A percentile compares a stretch with the other conserved stretches of the same genome.
These are phyloP conservation scores for Aspergillus funiculosus DNA, from an alignment of 495 filamentous ascomycete species.

Conservation along the genomic window DNA sequence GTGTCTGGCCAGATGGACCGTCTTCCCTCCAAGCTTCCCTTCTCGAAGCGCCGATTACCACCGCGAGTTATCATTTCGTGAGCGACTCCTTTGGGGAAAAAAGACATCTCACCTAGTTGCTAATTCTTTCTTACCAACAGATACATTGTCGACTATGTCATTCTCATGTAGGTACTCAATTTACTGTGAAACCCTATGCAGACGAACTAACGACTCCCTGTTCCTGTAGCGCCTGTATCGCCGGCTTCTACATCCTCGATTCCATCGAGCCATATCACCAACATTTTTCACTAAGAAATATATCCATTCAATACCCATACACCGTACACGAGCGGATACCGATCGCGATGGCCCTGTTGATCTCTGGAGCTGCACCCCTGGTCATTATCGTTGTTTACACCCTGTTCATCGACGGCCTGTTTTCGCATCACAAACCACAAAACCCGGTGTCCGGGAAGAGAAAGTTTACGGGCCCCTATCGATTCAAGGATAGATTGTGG, in stretches of 20 bases:
- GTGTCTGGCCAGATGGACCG: constrained; percentile 25
- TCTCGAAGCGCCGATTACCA: constrained; percentile 47
- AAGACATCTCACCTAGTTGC: neutral
- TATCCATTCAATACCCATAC: constrained; percentile 65
- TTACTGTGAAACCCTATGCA: constrained; percentile 17
- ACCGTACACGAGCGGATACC: constrained; percentile 68
- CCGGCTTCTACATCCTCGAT: constrained; percentile 51
- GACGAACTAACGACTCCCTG: constrained; percentile 38
- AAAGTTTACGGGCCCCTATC: constrained; percentile 60
- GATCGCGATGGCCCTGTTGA: constrained; percentile 49
- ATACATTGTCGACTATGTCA: constrained; percentile 65
- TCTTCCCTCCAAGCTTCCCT: constrained; percentile 42
- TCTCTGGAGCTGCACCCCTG: constrained; percentile 54
- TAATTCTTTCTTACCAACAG: constrained; percentile 25
- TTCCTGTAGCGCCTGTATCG: constrained; percentile 39
- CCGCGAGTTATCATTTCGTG: constrained; percentile 51
- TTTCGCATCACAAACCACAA: constrained; percentile 54
- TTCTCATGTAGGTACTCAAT: constrained; percentile 56
- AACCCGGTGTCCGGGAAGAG: constrained; percentile 35
- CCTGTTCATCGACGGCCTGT: constrained; percentile 64
- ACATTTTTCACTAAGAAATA: constrained; percentile 54
- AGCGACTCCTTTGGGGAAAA: neutral
- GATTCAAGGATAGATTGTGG: constrained; percentile 64
- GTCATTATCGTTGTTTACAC: constrained; percentile 65
- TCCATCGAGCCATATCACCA: constrained; percentile 53